A percentile compares a stretch with the other conserved stretches of the same genome.
Conservation (phyloP, 2,329 filamentous ascomycete species). For the Cryphonectria parasitica region DNA sequence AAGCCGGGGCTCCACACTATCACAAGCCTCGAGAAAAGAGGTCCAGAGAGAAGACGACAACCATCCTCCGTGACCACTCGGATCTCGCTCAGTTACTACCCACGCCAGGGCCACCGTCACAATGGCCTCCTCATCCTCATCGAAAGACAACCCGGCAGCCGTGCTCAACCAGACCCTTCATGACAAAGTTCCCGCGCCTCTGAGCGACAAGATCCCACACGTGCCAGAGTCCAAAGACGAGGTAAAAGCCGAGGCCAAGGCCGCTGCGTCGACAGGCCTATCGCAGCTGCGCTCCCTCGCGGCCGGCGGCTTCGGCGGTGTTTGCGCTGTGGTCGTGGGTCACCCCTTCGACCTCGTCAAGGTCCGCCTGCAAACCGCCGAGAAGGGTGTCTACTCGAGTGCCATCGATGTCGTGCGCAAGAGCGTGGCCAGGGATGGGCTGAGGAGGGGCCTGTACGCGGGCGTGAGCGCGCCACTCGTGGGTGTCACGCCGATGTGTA, state of each 20-base stretch:
- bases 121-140: conserved; percentile 22
- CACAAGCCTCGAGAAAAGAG: not conserved
- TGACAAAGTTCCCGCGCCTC: conserved; percentile 38
- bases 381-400: conserved; percentile 86
- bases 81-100: not conserved
- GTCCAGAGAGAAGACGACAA: not conserved
- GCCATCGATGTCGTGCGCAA: conserved; percentile 91
- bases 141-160: conserved; percentile 24
- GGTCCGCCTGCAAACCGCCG: conserved; percentile 93
- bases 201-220: conserved; percentile 47
- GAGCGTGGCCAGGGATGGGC: conserved; percentile 84
- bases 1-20: not conserved
- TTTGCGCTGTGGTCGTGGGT: conserved; percentile 92
- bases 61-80: not conserved
- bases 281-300: conserved; percentile 76
- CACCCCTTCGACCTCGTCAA: conserved; percentile 99
- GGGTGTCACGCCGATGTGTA: conserved; percentile 98
- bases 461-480: conserved; percentile 93
- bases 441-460: conserved; percentile 85
- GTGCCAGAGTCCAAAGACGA: conserved; percentile 50
- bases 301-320: conserved; percentile 88
- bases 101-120: not conserved
- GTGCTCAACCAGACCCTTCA: conserved; percentile 41
- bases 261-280: conserved; percentile 43
- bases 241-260: conserved; percentile 49